Base-by-base conservation (phyloP, 1,284 basidiomycete species). In the Cryptococcus sp. region DNA sequence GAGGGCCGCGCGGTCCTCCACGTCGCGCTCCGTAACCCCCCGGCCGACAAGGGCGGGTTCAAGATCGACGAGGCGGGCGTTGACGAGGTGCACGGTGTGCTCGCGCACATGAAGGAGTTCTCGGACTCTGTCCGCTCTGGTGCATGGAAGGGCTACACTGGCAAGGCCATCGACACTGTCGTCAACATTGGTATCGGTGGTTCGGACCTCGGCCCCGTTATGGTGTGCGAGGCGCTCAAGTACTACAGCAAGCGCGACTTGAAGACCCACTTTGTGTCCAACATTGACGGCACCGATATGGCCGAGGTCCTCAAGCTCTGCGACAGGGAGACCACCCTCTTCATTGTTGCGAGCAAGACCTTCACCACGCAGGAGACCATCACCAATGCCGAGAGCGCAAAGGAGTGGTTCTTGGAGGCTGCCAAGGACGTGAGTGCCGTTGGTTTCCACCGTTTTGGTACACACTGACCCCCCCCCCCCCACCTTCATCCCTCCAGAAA, bases 331-430 rank as follows among this genome's bases (percentile, higher is more conserved):
- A 88, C 87, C 16, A 98, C 95, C 3, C 81, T 98, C 59, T 98
- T 98, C 83, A 96, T 98, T 79, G 87, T 98, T 67, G 95, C 95
- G 36, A 88, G 86, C 78, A 98, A 98, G 84, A 98, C 96, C 0
- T 98, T 98, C 78, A 98, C 95, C 44, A 98, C 95, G 12, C 95
- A 98, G 79, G 96, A 98, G 82, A 98, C 95, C 42, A 97, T 98
- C 80, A 98, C 95, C 65, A 98, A 98, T 76, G 95, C 95, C 33
- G 88, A 90, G 76, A 88, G 85, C 50, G 95, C 95, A 12, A 85
- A 91, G 55, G 87, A 87, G 56, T 98, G 96, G 95, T 98, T 98
- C 88, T 82, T 98, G 57, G 74, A 80, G 46, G 78, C 81, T 7
- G 93, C 94, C 23, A 86, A 85, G 70, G 91, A 94, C 73, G 79